A percentile compares a stretch with the other conserved stretches of the same genome.
phyloP scores from a whole-genome alignment of 306 rosid genomes.

The Trifolium pratense region DNA sequence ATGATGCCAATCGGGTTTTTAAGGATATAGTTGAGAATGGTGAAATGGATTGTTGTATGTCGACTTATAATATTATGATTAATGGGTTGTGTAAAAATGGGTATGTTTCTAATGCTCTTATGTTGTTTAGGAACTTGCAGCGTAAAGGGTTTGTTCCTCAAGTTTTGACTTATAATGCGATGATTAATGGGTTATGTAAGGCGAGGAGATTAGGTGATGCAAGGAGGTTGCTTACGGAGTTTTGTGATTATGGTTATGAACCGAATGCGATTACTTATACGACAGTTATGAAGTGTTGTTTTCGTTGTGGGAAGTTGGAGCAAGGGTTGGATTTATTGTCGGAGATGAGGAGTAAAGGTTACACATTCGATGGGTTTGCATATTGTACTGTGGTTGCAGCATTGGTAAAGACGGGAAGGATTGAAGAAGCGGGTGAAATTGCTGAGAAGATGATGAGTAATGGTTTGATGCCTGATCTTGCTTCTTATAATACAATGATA shows the following conservation, averaged over 20 bases:
- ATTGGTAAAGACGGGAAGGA: conserved; percentile 64
- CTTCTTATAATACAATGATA: conserved; percentile 66
- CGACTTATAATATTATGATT: conserved; percentile 71
- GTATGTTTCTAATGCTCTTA: conserved; percentile 59
- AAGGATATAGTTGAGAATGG: conserved; percentile 46
- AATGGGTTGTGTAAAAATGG: conserved; percentile 74
- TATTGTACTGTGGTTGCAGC: conserved; percentile 77
- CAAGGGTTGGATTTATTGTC: conserved; percentile 68
- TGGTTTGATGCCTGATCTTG: conserved; percentile 67
- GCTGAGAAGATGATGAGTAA: conserved; percentile 52
- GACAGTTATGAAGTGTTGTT: conserved; percentile 71
- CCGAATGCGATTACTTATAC: conserved; percentile 74
- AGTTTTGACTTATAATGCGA: conserved; percentile 66
- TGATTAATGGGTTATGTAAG: conserved; percentile 79
- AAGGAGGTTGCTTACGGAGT: conserved; percentile 56
- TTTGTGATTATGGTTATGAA: conserved; percentile 54
- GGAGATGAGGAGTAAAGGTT: conserved; percentile 69
- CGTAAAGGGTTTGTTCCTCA: conserved; percentile 68
- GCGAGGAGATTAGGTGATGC: conserved; percentile 54
- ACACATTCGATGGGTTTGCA: conserved; percentile 68
- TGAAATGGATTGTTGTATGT: conserved; percentile 44
- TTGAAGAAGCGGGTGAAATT: conserved; percentile 61
- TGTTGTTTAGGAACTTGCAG: conserved; percentile 64
- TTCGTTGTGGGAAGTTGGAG: conserved; percentile 52
- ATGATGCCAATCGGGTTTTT: conserved; percentile 68